phyloP scores from a whole-genome alignment of 805 yeast species.

The Scheffersomyces spartinae region DNA sequence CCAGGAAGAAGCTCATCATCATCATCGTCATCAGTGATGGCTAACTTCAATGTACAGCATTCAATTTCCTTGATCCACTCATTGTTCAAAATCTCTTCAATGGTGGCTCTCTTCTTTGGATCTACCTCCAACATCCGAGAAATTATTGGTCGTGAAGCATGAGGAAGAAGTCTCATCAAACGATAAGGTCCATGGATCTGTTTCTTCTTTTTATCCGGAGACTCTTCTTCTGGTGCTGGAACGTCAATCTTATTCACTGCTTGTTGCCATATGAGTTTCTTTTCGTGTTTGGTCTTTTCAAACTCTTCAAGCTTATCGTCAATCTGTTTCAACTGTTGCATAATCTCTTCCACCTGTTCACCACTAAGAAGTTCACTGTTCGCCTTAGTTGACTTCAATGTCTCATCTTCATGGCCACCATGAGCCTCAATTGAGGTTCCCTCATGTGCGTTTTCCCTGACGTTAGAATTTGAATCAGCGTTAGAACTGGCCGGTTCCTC shows the following conservation, averaged over 20 bases:
- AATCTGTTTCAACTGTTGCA: background rate
- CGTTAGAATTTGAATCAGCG: too few species aligned
- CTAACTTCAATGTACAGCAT: slow-evolving; percentile 40
- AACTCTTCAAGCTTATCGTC: slow-evolving; percentile 1
- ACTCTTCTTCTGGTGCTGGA: slow-evolving; percentile 7
- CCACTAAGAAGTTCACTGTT: slow-evolving; percentile 7
- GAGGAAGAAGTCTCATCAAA: slow-evolving; percentile 70
- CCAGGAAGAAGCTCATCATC: slow-evolving; percentile 24
- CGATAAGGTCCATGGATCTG: slow-evolving; percentile 78
- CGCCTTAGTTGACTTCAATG: background rate
- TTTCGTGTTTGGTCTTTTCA: background rate
- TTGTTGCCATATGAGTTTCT: background rate
- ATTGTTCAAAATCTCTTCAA: slow-evolving; percentile 55
- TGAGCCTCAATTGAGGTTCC: slow-evolving; percentile 2
- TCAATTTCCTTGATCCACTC: slow-evolving; percentile 59
- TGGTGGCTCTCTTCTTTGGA: slow-evolving; percentile 48
- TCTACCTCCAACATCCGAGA: slow-evolving; percentile 56
- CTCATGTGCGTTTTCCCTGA: slow-evolving; percentile 1
- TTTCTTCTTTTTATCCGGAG: slow-evolving; percentile 31
- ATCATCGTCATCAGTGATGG: slow-evolving; percentile 24
- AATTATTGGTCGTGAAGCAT: slow-evolving; percentile 68
- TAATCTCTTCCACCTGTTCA: slow-evolving; percentile 2
- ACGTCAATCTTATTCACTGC: slow-evolving; percentile 5
- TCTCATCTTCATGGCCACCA: background rate
- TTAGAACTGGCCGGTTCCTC: too few species aligned